Percentiles rank a stretch among this genome's conserved stretches.
These are phyloP conservation scores for Tritrichomonas musculus DNA, from an alignment of 208 protist species.

Conservation along the genomic window DNA sequence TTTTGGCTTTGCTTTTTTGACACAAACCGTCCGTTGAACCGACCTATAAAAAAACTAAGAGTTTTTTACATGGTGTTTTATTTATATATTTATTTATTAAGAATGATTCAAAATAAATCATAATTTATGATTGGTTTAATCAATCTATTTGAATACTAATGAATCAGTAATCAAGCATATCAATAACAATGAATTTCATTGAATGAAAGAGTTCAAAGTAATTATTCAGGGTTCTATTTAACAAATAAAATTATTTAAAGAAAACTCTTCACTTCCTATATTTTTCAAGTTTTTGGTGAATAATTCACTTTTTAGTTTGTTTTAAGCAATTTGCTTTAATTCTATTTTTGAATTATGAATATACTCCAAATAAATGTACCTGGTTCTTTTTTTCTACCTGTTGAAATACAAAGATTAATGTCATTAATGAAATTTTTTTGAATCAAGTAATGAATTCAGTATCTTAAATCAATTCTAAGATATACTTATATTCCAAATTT, in stretches of 20 bases:
- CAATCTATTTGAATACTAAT: too few species aligned
- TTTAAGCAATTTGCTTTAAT: neutral
- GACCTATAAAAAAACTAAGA: neutral
- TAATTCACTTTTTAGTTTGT: too few species aligned
- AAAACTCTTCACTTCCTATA: too few species aligned
- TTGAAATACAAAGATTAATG: neutral
- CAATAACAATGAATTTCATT: too few species aligned
- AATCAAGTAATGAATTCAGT: neutral
- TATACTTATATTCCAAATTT: neutral
- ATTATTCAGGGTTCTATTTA: too few species aligned
- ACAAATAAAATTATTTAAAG: too few species aligned
- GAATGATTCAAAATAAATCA: neutral
- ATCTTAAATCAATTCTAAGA: neutral
- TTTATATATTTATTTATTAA: neutral
- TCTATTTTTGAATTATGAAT: neutral
- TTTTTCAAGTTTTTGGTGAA: too few species aligned
- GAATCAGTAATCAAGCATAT: too few species aligned
- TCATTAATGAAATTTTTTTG: neutral
- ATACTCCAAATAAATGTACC: neutral
- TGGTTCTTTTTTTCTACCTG: neutral
- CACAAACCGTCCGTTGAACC: too few species aligned
- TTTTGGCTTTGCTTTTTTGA: too few species aligned
- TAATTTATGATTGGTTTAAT: neutral
- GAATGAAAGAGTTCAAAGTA: too few species aligned
- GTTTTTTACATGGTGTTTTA: neutral